Conservation (phyloP, 78 protist genomes). For the Dictyostelium purpureum region DNA sequence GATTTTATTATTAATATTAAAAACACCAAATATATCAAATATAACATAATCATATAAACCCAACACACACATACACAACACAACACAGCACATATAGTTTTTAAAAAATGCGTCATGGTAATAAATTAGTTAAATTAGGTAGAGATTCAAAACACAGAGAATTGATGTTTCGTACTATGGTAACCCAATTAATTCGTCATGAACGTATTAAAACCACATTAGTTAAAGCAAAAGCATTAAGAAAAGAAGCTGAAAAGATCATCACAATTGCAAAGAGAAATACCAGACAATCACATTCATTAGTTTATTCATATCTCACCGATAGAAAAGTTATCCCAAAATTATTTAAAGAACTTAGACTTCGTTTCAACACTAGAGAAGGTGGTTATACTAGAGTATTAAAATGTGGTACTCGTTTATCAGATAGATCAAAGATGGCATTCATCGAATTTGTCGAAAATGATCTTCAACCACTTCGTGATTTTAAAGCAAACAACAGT, state of each 20-base stretch:
- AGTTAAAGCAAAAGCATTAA: slow-evolving; percentile 82
- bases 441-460: slow-evolving; percentile 83
- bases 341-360: slow-evolving; percentile 45
- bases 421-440: slow-evolving; percentile 78
- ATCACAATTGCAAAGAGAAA: slow-evolving; percentile 76
- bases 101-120: slow-evolving; percentile 19
- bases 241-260: slow-evolving; percentile 74
- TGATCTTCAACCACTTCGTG: slow-evolving; percentile 51
- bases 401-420: slow-evolving; percentile 47
- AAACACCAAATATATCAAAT: neutral
- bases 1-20: neutral
- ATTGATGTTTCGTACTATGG: slow-evolving; percentile 83
- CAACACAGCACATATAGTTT: too few species aligned
- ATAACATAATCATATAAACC: neutral
- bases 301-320: slow-evolving; percentile 34
- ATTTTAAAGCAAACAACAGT: slow-evolving; percentile 51
- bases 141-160: slow-evolving; percentile 60
- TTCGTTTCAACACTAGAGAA: slow-evolving; percentile 29
- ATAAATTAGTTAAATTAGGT: slow-evolving; percentile 49
- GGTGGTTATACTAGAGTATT: slow-evolving; percentile 88
- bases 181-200: slow-evolving; percentile 63
- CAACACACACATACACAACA: neutral
- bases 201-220: slow-evolving; percentile 85
- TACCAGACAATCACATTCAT: slow-evolving; percentile 54
- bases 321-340: slow-evolving; percentile 37